Evolutionary conservation across 108 stramenopile species (phyloP).

Genomic region (Chaetoceros tenuissimus): DNA sequence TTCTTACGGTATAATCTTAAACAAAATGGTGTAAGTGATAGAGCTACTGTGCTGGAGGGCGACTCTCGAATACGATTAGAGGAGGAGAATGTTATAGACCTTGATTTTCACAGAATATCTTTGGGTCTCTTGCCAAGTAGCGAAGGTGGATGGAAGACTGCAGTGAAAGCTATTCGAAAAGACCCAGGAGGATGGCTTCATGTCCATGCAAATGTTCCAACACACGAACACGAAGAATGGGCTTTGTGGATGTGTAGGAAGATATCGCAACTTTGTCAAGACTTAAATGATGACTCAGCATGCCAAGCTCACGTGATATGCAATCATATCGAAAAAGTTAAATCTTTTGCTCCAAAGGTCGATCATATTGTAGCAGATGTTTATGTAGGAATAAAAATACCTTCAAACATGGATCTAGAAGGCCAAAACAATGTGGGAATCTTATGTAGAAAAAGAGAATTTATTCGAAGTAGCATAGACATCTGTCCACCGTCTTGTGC

Average conservation of each 20-base stretch:
- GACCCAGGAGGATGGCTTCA: constrained; percentile 78
- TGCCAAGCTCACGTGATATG: constrained; percentile 48
- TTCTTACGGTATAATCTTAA: constrained; percentile 74
- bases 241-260: constrained; percentile 49
- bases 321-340: constrained; percentile 77
- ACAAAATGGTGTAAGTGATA: constrained; percentile 62
- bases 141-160: constrained; percentile 85
- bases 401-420: background rate
- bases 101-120: constrained; percentile 76
- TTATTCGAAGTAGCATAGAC: constrained; percentile 9
- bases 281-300: constrained; percentile 3
- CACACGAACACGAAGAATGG: constrained; percentile 49
- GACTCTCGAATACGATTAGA: constrained; percentile 56
- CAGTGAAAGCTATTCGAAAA: constrained; percentile 55
- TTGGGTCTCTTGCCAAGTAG: constrained; percentile 90
- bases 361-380: constrained; percentile 85
- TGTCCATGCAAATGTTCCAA: constrained; percentile 87
- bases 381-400: constrained; percentile 45
- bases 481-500: constrained; percentile 58
- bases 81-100: constrained; percentile 18
- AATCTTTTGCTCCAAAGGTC: constrained; percentile 85
- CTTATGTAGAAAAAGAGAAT: constrained; percentile 15
- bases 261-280: constrained; percentile 13
- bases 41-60: constrained; percentile 56
- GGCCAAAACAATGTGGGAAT: constrained; percentile 15